phyloP scores from a whole-genome alignment of 2,329 filamentous ascomycete genomes.

The Dothideomycetidae sp. region DNA sequence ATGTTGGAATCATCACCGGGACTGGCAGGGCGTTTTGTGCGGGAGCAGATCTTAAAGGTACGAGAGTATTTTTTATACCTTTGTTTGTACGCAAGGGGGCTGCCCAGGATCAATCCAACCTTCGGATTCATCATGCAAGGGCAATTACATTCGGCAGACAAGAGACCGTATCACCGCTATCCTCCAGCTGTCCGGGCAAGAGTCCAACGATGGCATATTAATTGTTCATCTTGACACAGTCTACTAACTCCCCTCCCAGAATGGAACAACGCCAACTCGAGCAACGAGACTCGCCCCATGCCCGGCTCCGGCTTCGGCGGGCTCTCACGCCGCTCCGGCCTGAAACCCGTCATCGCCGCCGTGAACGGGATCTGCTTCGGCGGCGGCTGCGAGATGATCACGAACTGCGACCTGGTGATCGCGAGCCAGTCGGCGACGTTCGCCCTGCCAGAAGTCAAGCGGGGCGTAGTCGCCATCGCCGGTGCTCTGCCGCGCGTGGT shows the following conservation, averaged over 20 bases:
- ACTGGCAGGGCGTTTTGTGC: constrained; percentile 24
- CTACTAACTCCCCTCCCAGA: too few relatives aligned
- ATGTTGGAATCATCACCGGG: constrained; percentile 23
- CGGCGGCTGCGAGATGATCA: constrained; percentile 62
- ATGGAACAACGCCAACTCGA: constrained; percentile 21
- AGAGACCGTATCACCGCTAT: too few relatives aligned
- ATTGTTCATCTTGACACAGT: too few relatives aligned
- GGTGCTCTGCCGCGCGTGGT: constrained; percentile 55
- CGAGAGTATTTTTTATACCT: constrained; percentile 6
- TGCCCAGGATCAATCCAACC: too few relatives aligned
- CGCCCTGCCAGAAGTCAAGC: constrained; percentile 55
- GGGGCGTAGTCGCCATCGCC: constrained; percentile 56
- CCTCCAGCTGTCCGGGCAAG: too few relatives aligned
- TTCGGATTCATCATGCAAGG: too few relatives aligned
- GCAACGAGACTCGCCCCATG: constrained; percentile 15
- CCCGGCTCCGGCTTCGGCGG: constrained; percentile 46
- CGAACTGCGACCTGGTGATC: constrained; percentile 60
- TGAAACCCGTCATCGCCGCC: constrained; percentile 63
- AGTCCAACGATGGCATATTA: too few relatives aligned
- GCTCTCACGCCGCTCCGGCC: constrained; percentile 49
- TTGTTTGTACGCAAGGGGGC: too few relatives aligned
- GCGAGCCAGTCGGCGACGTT: constrained; percentile 47
- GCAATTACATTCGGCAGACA: too few relatives aligned
- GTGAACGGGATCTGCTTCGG: constrained; percentile 64
- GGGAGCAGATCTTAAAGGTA: constrained; percentile 25